Percentiles rank a stretch among this genome's conserved stretches.
Evolutionary conservation across 148 eudicot genomes (phyloP).

Genomic region (Heliamphora exappendiculata): DNA sequence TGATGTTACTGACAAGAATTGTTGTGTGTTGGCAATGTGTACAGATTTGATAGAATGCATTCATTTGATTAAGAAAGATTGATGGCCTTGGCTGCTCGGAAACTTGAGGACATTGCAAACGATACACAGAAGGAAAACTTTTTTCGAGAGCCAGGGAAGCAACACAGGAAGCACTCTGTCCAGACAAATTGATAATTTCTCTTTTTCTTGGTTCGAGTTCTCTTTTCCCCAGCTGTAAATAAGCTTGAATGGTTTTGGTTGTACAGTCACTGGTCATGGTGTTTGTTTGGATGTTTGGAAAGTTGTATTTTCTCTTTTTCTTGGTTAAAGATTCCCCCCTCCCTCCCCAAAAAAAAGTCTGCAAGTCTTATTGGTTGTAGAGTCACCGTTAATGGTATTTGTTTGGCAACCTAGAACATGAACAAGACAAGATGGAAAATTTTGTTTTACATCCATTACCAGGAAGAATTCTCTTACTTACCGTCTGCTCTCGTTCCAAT

Average conservation of each 20-base stretch:
- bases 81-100: not conserved
- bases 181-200: not conserved
- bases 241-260: not conserved
- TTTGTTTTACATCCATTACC: not conserved
- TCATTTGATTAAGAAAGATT: not conserved
- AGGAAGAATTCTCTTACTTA: too few species aligned
- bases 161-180: not conserved
- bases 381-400: not conserved
- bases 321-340: not conserved
- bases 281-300: too few species aligned
- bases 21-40: not conserved
- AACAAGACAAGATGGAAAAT: not conserved
- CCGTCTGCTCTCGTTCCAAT: too few species aligned
- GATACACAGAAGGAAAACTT: not conserved
- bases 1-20: not conserved
- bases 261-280: too few species aligned
- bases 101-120: not conserved
- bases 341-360: too few species aligned
- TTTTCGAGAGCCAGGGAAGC: not conserved
- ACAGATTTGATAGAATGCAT: not conserved
- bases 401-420: not conserved
- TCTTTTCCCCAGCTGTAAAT: not conserved
- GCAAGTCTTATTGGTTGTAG: not conserved
- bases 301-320: not conserved
- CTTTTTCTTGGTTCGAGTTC: not conserved